These are phyloP conservation scores for Dendrocalamus sinicus DNA, from an alignment of 176 grass and related monocot species.

Conservation along the genomic window DNA sequence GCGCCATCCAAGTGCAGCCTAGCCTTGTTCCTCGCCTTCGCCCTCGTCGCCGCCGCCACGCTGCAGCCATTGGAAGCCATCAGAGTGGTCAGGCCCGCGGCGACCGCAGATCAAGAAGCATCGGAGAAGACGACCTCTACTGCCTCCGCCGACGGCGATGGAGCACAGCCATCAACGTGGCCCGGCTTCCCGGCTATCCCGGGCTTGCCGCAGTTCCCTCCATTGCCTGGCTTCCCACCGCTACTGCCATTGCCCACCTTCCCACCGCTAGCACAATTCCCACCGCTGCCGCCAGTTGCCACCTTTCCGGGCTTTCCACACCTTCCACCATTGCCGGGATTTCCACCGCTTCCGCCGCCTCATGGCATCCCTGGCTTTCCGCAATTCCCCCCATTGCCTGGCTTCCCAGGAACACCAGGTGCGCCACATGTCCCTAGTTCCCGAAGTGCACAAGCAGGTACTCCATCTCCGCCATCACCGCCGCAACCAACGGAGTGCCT, in stretches of 20 bases:
- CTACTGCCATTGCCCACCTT: background rate
- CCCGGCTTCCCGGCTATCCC: background rate
- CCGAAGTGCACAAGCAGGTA: background rate
- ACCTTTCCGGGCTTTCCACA: background rate
- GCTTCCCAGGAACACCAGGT: background rate
- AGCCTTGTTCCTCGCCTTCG: background rate
- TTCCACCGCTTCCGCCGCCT: background rate
- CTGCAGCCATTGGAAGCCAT: conserved; percentile 21
- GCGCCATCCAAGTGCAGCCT: background rate
- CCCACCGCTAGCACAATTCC: no score
- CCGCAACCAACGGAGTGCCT: conserved; percentile 6
- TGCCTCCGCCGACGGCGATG: background rate
- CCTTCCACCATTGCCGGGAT: background rate
- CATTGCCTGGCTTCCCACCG: background rate
- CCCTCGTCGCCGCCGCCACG: background rate
- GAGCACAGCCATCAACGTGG: background rate
- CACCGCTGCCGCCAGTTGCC: background rate
- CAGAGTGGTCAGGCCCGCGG: background rate
- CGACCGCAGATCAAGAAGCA: background rate
- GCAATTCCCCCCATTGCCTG: background rate
- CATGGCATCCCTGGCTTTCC: background rate
- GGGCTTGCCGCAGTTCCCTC: background rate
- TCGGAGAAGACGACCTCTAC: background rate
- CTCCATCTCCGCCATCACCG: background rate
- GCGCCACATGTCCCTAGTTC: background rate